Conservation (phyloP, 192 early-diverging fungal genomes). For the Linnemannia hyalina region DNA sequence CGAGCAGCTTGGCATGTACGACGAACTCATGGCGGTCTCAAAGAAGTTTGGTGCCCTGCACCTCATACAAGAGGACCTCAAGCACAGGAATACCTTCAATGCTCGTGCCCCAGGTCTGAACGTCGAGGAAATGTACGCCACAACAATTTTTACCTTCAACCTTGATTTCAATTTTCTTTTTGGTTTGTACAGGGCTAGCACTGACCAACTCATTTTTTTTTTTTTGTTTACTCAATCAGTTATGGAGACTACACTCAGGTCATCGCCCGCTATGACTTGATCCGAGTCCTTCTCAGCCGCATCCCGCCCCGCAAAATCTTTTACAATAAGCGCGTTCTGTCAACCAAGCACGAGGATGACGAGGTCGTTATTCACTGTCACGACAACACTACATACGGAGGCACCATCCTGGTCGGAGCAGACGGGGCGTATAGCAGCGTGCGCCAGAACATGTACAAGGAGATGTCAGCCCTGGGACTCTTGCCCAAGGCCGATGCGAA, state of each 20-base stretch:
- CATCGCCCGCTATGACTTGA: constrained; percentile 17
- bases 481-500: constrained; percentile 16
- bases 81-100: background rate
- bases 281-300: constrained; percentile 11
- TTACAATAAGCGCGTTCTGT: constrained; percentile 21
- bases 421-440: constrained; percentile 36
- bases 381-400: constrained; percentile 15
- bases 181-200: too few relatives aligned
- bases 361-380: constrained; percentile 20
- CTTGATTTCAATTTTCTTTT: background rate
- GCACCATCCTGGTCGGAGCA: constrained; percentile 35
- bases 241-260: constrained; percentile 24
- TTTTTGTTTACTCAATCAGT: background rate
- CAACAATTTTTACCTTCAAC: background rate
- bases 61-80: constrained; percentile 23
- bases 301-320: constrained; percentile 20
- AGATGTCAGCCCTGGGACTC: background rate
- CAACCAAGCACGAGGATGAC: constrained; percentile 22
- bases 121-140: constrained; percentile 8
- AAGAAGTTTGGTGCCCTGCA: constrained; percentile 41
- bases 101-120: constrained; percentile 7
- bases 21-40: constrained; percentile 2
- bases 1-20: constrained; percentile 34
- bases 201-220: background rate
- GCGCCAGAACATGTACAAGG: constrained; percentile 29